Base-by-base conservation (phyloP, 1,284 basidiomycete species). In the Tilletia caries region DNA sequence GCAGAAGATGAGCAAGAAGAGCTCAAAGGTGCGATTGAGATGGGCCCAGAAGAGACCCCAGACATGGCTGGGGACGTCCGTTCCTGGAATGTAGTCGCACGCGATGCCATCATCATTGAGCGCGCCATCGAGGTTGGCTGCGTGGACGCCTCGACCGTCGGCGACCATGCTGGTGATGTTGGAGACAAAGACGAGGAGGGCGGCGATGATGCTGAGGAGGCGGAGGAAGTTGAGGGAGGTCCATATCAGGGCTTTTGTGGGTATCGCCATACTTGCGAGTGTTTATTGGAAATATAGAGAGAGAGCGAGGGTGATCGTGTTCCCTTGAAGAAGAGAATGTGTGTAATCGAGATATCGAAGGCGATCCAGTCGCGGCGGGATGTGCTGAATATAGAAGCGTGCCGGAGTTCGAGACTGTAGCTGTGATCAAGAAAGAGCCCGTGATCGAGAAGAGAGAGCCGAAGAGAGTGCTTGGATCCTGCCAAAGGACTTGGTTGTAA, bases 1-100 rank as follows among this genome's bases (percentile, higher is more conserved):
- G 32, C 76, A 68, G 33, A 71, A 54, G 29, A 73, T 20, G 4
- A 73, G 65, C 12, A 76, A 37, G 8, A 73, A 43, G 18, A 68
- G 13, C 12, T 69, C 34, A n/a, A 67, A 73, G 13, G 70, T 23
- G 43, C 76, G 72, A 66, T 79, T 73, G 0, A 79, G 70, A 43
- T 76, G 73, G 0, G 70, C 68, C 78, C 78, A 79, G 64, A 79
- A 77, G 0, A 77, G 68, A 23, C 78, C 78, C 66, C 77, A 71
- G 37, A 74, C 71, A 2, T 71, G 54, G n/a, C 68, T 71, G 0
- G 77, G 78, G 46, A 78, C 73, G 67, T 79, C 78, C 43, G 75
- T 78, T 8, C 65, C 66, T 20, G 73, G 67, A 32, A 68, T 67
- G 71, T 73, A 79, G 25, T 62, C 43, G 18, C 48, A 50, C 15